Evolutionary conservation across 352 stramenopile genomes (phyloP).

Genomic region (Pythium graminicola): DNA sequence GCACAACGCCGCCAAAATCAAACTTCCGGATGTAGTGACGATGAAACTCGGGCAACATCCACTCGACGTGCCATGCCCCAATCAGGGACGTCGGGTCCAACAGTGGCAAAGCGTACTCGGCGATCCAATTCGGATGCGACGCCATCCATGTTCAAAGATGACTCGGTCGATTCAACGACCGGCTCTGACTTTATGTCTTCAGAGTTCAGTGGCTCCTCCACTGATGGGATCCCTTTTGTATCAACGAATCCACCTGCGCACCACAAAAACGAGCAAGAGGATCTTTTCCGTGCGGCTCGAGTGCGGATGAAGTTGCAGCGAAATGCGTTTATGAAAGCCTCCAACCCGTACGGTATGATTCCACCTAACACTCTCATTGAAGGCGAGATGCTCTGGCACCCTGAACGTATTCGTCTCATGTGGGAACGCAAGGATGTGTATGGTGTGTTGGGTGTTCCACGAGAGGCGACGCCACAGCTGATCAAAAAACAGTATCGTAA

Average conservation of each 20-base stretch:
- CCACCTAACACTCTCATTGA: constrained; percentile 37
- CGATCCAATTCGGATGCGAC: constrained; percentile 25
- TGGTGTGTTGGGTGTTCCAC: constrained; percentile 60
- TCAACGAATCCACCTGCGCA: constrained; percentile 8
- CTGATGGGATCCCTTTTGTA: constrained; percentile 14
- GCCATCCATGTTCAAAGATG: constrained; percentile 10
- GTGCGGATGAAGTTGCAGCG: constrained; percentile 77
- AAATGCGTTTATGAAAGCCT: constrained; percentile 29
- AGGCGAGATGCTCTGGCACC: constrained; percentile 67
- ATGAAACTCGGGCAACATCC: no score
- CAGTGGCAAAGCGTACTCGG: constrained; percentile 18
- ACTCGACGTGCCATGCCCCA: no score
- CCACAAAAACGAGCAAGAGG: constrained; percentile 66
- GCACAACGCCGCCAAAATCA: constrained; percentile 22
- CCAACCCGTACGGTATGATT: constrained; percentile 27
- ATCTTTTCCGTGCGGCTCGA: constrained; percentile 64
- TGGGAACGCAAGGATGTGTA: constrained; percentile 74
- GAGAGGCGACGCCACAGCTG: constrained; percentile 51
- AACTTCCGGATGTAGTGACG: constrained; percentile 5
- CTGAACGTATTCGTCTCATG: constrained; percentile 70
- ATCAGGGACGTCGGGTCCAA: background rate
- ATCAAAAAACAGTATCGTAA: constrained; percentile 84
- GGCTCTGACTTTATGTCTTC: constrained; percentile 17
- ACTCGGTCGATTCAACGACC: constrained; percentile 8
- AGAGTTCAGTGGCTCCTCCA: constrained; percentile 20